Evolutionary conservation across 2,329 filamentous ascomycete genomes (phyloP).

Genomic region (Xylariales sp.): DNA sequence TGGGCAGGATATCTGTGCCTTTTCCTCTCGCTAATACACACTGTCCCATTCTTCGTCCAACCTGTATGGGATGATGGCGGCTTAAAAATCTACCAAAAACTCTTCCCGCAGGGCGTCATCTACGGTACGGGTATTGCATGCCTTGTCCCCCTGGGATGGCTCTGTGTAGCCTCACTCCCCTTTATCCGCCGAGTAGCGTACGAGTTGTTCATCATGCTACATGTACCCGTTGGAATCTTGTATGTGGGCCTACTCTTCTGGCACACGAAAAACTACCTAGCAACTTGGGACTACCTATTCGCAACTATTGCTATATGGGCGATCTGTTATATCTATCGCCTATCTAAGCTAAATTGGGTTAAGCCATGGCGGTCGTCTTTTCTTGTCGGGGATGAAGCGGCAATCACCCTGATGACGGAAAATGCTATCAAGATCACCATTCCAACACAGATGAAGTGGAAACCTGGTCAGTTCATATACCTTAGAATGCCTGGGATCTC

Average conservation of each 20-base stretch:
- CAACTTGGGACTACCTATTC: slow-evolving; percentile 90
- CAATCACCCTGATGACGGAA: slow-evolving; percentile 88
- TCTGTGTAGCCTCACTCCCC: slow-evolving; percentile 87
- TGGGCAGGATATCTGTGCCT: slow-evolving; percentile 91
- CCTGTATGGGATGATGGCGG: slow-evolving; percentile 86
- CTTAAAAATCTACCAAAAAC: slow-evolving; percentile 73
- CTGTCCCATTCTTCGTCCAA: slow-evolving; percentile 88
- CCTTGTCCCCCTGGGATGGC: slow-evolving; percentile 81
- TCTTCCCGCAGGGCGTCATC: slow-evolving; percentile 76
- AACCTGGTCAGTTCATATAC: slow-evolving; percentile 94
- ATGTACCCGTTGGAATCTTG: slow-evolving; percentile 82
- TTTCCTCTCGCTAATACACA: slow-evolving; percentile 84
- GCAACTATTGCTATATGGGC: slow-evolving; percentile 83
- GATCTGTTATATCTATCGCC: slow-evolving; percentile 76
- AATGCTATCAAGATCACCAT: slow-evolving; percentile 97
- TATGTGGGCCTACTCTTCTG: slow-evolving; percentile 91
- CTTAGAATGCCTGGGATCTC: slow-evolving; percentile 94
- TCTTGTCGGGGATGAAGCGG: slow-evolving; percentile 90
- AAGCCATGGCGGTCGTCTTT: slow-evolving; percentile 83
- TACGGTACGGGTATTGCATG: slow-evolving; percentile 90
- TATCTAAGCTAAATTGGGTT: slow-evolving; percentile 91
- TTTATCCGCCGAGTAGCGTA: slow-evolving; percentile 81
- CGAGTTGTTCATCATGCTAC: slow-evolving; percentile 84
- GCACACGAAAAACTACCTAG: slow-evolving; percentile 93
- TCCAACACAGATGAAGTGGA: slow-evolving; percentile 92